phyloP scores from a whole-genome alignment of 1,139 yeast species.

The Scheffersomyces cryptocercus region DNA sequence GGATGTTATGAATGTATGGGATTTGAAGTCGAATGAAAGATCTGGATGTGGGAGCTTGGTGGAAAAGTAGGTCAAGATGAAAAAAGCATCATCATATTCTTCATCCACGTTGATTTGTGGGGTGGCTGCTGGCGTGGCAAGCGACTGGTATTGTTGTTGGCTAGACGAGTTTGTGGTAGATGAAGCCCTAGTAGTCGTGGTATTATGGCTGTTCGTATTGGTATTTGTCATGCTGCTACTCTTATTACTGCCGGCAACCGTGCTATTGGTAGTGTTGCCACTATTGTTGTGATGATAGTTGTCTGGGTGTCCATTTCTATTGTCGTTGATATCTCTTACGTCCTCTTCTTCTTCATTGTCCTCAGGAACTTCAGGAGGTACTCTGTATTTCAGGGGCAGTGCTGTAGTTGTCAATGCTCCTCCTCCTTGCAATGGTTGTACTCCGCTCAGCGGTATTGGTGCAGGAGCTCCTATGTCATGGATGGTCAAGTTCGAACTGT shows the following conservation, averaged over 20 bases:
- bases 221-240: background rate
- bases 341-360: too few relatives aligned
- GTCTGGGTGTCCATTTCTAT: too few relatives aligned
- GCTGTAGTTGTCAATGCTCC: too few relatives aligned
- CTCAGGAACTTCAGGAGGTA: too few relatives aligned
- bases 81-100: too few relatives aligned
- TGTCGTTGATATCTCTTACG: too few relatives aligned
- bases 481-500: constrained; percentile 15
- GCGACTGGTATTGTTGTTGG: background rate
- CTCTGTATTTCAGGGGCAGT: too few relatives aligned
- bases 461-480: constrained; percentile 11
- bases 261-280: constrained; percentile 8
- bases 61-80: constrained; percentile 22
- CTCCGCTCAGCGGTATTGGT: constrained; percentile 1
- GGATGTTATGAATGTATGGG: constrained; percentile 26
- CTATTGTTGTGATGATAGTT: background rate
- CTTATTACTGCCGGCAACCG: constrained; percentile 20
- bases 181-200: constrained; percentile 3
- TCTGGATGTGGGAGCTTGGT: constrained; percentile 64
- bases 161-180: constrained; percentile 1
- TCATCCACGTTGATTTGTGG: too few relatives aligned
- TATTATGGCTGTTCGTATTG: constrained; percentile 3
- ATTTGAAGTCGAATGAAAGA: constrained; percentile 51
- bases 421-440: background rate
- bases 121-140: too few relatives aligned